phyloP scores from a whole-genome alignment of 306 rosid species.

The Begonia peltatifolia region DNA sequence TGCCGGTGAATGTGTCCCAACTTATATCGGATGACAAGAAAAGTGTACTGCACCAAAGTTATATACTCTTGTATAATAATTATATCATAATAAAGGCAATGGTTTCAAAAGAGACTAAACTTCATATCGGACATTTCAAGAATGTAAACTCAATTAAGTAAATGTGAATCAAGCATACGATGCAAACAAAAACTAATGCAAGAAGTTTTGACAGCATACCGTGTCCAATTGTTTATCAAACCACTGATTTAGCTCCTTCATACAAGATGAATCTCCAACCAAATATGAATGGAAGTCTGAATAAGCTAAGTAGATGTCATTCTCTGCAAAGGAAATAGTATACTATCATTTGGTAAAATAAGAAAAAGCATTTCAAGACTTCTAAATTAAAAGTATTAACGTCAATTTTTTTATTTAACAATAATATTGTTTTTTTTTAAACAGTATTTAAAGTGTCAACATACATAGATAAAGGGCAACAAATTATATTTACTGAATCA shows the following conservation, averaged over 20 bases:
- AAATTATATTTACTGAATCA: no score
- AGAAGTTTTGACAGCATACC: slow-evolving; percentile 22
- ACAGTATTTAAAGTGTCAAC: not conserved
- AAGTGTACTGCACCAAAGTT: no score
- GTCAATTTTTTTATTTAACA: not conserved
- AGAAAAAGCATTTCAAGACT: not conserved
- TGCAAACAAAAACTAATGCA: not conserved
- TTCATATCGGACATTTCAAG: no score
- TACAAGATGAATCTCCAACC: slow-evolving; percentile 77
- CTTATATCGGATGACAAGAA: no score
- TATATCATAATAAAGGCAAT: no score
- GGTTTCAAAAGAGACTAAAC: no score
- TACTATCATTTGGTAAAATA: slow-evolving; percentile 10
- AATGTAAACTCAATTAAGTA: no score
- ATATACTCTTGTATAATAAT: no score
- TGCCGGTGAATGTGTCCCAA: no score
- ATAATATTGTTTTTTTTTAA: not conserved
- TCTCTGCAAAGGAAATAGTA: slow-evolving; percentile 45
- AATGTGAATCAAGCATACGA: not conserved
- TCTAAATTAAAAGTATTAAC: not conserved
- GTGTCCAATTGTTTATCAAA: slow-evolving; percentile 89
- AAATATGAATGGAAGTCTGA: slow-evolving; percentile 73
- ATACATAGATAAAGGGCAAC: no score
- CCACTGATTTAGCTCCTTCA: slow-evolving; percentile 89
- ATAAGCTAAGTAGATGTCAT: slow-evolving; percentile 82